These are phyloP conservation scores for Fusarium sp. DNA, from an alignment of 2,329 filamentous ascomycete species.

Conservation along the genomic window DNA sequence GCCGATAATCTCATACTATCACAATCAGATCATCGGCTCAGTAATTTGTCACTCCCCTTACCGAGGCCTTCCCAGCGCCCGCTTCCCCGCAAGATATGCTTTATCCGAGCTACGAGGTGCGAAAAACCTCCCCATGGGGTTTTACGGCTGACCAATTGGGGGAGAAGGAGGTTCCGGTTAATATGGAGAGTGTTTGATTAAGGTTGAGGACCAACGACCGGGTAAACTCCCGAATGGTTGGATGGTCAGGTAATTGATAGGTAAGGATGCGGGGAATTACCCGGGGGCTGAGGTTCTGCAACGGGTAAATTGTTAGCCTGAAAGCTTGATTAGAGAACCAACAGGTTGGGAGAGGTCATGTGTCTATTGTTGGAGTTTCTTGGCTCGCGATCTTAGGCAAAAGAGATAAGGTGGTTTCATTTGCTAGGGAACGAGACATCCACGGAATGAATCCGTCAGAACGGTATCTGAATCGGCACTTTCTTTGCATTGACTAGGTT, in stretches of 20 bases:
- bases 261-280: background rate
- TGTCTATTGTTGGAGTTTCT: background rate
- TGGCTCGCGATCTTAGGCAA: background rate
- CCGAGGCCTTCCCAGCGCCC: background rate
- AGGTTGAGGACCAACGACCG: background rate
- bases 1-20: background rate
- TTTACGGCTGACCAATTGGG: background rate
- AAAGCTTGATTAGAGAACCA: conserved; percentile 14
- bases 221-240: background rate
- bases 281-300: background rate
- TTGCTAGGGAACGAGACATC: background rate
- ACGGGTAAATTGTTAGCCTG: conserved; percentile 16
- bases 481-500: too few species aligned
- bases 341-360: conserved; percentile 6
- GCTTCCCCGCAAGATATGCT: conserved; percentile 16
- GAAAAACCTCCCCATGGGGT: conserved; percentile 23
- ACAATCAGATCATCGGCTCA: background rate
- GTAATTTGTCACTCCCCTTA: background rate
- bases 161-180: background rate
- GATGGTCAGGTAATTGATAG: background rate
- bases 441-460: background rate
- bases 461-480: background rate
- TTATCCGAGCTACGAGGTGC: conserved; percentile 17
- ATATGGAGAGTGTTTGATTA: background rate
- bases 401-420: background rate